Evolutionary conservation across 140 eudicot genomes (phyloP), one percentile per base, ranked within the genome.

Genomic region (Cichorium intybus): DNA sequence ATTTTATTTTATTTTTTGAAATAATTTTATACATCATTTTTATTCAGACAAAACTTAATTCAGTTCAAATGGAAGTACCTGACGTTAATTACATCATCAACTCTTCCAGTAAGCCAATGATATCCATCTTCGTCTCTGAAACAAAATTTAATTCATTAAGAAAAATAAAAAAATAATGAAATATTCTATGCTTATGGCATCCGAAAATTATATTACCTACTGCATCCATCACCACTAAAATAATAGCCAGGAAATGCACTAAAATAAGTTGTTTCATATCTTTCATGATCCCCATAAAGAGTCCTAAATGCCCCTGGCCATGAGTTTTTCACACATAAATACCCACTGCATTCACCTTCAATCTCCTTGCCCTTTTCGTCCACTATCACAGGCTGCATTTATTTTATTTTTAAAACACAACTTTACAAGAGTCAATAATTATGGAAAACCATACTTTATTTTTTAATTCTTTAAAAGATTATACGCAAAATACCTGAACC

Each of bases 231-330:
- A 39, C 99, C 99, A 24, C 88, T 86, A 67, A 94, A 94, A 71
- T 94, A 94, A 66, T 89, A 94, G 54, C 99, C 99, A 10, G 95
- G 91, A 59, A 94, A 94, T 56, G 95, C 85, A 53, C 84, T 89
- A 76, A 94, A 94, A 73, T 94, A 94, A 34, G 97, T 82, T 20
- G 97, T 94, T 79, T 94, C 95, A 60, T 94, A 94, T 94, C 99
- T 80, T 66, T 94, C 97, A 57, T 94, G 97, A 77, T 94, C 99
- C 55, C 95, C 95, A 54, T 86, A 94, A 34, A 94, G 94, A 10
- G 97, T 94, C 74, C 99, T 80, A 59, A 94, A 94, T 62, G 99
- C 97, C 28, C 95, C 89, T 21, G 99, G 99, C 99, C 99, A 94
- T 55, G 99, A 94, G 66, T 68, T 46, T 62, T 84, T 86, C 43